Percentiles rank a stretch among this genome's conserved stretches.
Evolutionary conservation across 371 early-diverging fungal genomes (phyloP).

Genomic region (Zychaea mexicana): DNA sequence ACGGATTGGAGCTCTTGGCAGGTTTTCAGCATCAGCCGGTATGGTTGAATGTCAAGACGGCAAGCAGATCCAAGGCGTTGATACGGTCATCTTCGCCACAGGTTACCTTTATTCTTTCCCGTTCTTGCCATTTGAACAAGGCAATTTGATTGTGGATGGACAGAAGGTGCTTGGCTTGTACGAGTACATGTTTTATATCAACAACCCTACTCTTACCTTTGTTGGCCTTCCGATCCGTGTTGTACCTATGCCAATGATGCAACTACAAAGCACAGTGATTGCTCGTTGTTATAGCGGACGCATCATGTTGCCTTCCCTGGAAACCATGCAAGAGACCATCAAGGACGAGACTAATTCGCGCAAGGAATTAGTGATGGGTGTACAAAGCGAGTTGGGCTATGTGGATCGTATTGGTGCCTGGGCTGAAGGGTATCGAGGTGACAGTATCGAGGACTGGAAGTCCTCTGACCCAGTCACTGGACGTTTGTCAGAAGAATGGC

Average conservation of each 20-base stretch:
- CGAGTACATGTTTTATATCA: slow-evolving; percentile 48
- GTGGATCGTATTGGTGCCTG: slow-evolving; percentile 35
- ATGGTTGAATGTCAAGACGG: slow-evolving; percentile 41
- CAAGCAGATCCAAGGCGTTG: slow-evolving; percentile 29
- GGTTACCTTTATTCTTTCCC: slow-evolving; percentile 65
- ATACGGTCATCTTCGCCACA: slow-evolving; percentile 60
- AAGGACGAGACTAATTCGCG: slow-evolving; percentile 2
- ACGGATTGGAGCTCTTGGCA: slow-evolving; percentile 17
- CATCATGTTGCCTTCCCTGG: slow-evolving; percentile 7
- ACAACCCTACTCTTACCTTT: slow-evolving; percentile 58
- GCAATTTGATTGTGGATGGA: slow-evolving; percentile 37
- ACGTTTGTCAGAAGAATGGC: slow-evolving; percentile 28
- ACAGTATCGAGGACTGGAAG: slow-evolving; percentile 15
- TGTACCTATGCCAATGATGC: slow-evolving; percentile 57
- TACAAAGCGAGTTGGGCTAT: slow-evolving; percentile 18
- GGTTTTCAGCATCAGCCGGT: not conserved
- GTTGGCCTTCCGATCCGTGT: slow-evolving; percentile 58
- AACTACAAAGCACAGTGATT: slow-evolving; percentile 51
- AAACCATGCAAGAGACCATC: slow-evolving; percentile 1
- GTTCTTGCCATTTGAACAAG: slow-evolving; percentile 40
- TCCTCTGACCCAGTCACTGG: slow-evolving; percentile 28
- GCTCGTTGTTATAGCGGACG: slow-evolving; percentile 40
- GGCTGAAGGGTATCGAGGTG: slow-evolving; percentile 30
- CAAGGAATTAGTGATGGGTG: slow-evolving; percentile 21
- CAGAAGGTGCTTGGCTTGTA: slow-evolving; percentile 51